These are phyloP conservation scores for Cucumis melo DNA, from an alignment of 306 rosid genomes.

Conservation along the genomic window DNA sequence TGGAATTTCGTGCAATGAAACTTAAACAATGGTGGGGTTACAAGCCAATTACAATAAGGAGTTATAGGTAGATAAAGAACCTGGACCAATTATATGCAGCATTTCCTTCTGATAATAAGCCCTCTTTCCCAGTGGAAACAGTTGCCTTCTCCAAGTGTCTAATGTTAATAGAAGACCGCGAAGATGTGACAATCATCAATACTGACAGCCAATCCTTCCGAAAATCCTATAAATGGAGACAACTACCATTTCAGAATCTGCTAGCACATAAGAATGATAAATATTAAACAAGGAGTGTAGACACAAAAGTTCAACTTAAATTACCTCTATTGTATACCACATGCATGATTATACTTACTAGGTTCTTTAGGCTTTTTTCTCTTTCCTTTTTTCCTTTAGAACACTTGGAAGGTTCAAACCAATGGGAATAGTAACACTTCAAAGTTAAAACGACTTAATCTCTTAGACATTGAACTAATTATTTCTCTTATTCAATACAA, in stretches of 20 bases:
- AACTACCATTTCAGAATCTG: neutral
- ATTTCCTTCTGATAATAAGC: slow-evolving; percentile 85
- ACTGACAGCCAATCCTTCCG: slow-evolving; percentile 86
- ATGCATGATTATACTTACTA: neutral
- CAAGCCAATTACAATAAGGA: neutral
- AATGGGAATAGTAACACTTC: neutral
- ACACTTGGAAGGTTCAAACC: neutral
- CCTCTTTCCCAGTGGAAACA: slow-evolving; percentile 95
- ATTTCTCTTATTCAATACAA: neutral
- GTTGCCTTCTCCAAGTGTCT: slow-evolving; percentile 99
- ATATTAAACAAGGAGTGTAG: neutral
- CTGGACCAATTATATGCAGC: slow-evolving; percentile 98
- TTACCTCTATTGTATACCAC: neutral
- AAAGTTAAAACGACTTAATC: neutral
- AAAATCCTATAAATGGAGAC: slow-evolving; percentile 42
- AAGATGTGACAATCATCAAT: slow-evolving; percentile 86
- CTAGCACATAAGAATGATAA: neutral
- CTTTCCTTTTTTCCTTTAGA: neutral
- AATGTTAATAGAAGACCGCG: slow-evolving; percentile 87
- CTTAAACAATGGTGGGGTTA: neutral
- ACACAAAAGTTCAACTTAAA: neutral
- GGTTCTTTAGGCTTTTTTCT: neutral
- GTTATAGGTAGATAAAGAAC: slow-evolving; percentile 20
- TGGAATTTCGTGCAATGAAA: neutral
- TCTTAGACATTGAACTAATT: neutral